Evolutionary conservation across 306 rosid species (phyloP), one percentile per base, ranked within the genome.

Genomic region (Sesbania bispinosa): DNA sequence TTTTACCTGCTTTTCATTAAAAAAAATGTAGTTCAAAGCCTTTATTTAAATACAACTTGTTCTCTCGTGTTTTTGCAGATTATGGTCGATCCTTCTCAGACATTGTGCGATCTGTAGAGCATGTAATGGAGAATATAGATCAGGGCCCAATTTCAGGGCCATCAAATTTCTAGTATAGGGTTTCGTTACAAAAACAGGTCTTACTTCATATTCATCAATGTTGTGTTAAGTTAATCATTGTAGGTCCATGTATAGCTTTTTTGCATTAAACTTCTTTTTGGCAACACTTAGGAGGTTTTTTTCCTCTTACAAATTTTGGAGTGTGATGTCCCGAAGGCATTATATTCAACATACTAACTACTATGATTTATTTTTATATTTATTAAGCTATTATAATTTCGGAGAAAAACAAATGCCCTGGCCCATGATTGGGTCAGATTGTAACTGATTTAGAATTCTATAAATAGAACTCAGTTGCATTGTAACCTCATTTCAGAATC

Each of bases 181-280:
- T 90, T 79, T 89, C 97, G 36, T 91, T 94, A 54, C 94, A 89
- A 77, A 94, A 94, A 58, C 98, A 93, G 98, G 97, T 90, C 73
- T 76, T 35, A 75, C 71, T 81, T 80, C 73, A n/a, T 5, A 54
- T 69, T 68, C 51, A 29, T 78, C 33, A 74, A 29, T 26, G 57
- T 52, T 51, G 47, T 15, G 32, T 58, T 45, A 39, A 55, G 16
- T 69, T 67, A 27, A 43, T 20, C 29, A 24, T 55, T n/a, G n/a
- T n/a, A n/a, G n/a, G n/a, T n/a, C n/a, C n/a, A n/a, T n/a, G n/a
- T n/a, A n/a, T n/a, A n/a, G n/a, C n/a, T n/a, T n/a, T n/a, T n/a
- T n/a, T n/a, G n/a, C n/a, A n/a, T n/a, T n/a, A n/a, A n/a, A n/a
- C n/a, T n/a, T n/a, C n/a, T n/a, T n/a, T n/a, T n/a, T n/a, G n/a